Percentiles rank a stretch among this genome's conserved stretches.
These are phyloP conservation scores for Hypomontagnella submonticulosa DNA, from an alignment of 495 filamentous ascomycete genomes.

Conservation along the genomic window DNA sequence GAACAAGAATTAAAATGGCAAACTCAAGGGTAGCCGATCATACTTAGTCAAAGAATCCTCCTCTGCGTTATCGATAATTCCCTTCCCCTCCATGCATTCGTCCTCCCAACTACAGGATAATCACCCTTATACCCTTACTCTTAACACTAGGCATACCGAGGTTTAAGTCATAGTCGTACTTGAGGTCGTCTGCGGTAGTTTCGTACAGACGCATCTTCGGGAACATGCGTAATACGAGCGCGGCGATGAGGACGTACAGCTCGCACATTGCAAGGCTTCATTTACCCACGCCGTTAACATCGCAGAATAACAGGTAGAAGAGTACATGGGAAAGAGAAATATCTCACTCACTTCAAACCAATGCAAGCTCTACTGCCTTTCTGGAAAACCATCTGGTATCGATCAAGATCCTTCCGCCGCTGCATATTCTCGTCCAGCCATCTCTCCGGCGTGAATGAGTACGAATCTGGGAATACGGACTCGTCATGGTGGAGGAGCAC, in stretches of 20 bases:
- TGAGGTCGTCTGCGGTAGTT: constrained; percentile 41
- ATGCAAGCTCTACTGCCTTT: constrained; percentile 45
- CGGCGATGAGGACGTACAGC: constrained; percentile 42
- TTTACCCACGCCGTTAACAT: constrained; percentile 3
- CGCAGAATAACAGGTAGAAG: neutral
- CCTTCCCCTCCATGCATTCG: no score
- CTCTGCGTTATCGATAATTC: no score
- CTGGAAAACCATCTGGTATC: constrained; percentile 42
- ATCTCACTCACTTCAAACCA: constrained; percentile 42
- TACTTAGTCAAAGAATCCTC: no score
- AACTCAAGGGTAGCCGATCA: no score
- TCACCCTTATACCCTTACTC: constrained; percentile 44
- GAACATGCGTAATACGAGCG: constrained; percentile 35
- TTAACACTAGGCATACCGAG: constrained; percentile 19
- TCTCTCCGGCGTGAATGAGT: constrained; percentile 56
- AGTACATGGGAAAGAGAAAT: neutral
- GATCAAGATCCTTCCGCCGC: constrained; percentile 25
- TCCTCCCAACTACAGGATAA: constrained; percentile 19
- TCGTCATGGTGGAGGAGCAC: constrained; percentile 56
- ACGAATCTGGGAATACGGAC: constrained; percentile 56
- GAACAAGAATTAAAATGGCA: no score
- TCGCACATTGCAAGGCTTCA: constrained; percentile 50
- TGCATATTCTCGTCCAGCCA: constrained; percentile 49
- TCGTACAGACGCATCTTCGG: constrained; percentile 45
- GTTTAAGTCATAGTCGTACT: constrained; percentile 38